A percentile compares a stretch with the other conserved stretches of the same genome.
Evolutionary conservation across 2,329 filamentous ascomycete species (phyloP).

Genomic region (Alternaria viburni): DNA sequence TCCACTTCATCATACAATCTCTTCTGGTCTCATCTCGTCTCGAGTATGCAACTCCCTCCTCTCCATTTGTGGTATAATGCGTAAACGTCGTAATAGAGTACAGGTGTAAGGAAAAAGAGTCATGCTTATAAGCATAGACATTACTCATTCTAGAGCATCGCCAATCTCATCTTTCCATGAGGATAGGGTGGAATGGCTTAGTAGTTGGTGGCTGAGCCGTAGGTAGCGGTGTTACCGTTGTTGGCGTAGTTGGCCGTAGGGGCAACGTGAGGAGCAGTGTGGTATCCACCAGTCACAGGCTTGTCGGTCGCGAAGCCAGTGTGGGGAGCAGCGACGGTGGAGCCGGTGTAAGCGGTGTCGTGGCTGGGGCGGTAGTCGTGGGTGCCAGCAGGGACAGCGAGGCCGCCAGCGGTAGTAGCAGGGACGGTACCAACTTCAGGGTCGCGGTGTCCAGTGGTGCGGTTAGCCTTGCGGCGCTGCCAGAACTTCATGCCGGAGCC

Average conservation of each 20-base stretch:
- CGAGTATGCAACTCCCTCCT: neutral
- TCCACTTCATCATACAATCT: slow-evolving; percentile 13
- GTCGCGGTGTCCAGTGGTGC: slow-evolving; percentile 41
- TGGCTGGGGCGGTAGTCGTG: slow-evolving; percentile 53
- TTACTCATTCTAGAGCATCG: neutral
- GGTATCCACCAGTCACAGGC: slow-evolving; percentile 51
- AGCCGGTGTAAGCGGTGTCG: slow-evolving; percentile 57
- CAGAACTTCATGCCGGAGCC: slow-evolving; percentile 61
- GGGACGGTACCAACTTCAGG: slow-evolving; percentile 52
- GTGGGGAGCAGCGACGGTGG: slow-evolving; percentile 52
- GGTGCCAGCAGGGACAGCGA: slow-evolving; percentile 17
- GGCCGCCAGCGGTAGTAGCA: slow-evolving; percentile 16
- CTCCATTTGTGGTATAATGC: slow-evolving; percentile 33
- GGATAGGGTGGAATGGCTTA: neutral
- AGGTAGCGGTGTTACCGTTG: slow-evolving; percentile 48
- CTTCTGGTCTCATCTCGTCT: neutral
- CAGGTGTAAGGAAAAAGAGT: neutral
- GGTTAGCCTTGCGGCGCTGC: slow-evolving; percentile 48
- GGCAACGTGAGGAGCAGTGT: slow-evolving; percentile 50
- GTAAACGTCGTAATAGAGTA: slow-evolving; percentile 16
- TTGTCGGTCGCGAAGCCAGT: slow-evolving; percentile 46
- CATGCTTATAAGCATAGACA: neutral
- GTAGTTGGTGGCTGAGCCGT: slow-evolving; percentile 15
- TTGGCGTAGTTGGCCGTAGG: slow-evolving; percentile 35
- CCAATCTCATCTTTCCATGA: neutral